phyloP scores from a whole-genome alignment of 2,329 filamentous ascomycete species.

The Pestalotiopsis sp. region DNA sequence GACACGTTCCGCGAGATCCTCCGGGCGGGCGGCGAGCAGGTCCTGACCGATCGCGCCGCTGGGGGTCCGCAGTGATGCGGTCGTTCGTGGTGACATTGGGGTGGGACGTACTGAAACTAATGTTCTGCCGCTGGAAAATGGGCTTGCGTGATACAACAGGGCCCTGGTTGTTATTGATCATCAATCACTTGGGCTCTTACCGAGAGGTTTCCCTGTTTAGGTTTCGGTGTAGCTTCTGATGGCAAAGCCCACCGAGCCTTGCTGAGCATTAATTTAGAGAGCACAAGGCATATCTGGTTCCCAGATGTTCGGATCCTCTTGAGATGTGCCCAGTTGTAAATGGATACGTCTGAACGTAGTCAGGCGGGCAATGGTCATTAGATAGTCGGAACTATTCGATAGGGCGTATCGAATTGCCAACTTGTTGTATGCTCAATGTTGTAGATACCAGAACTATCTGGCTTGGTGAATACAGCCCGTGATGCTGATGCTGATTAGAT shows the following conservation, averaged over 20 bases:
- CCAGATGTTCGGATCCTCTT: background rate
- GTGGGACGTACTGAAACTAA: too few relatives aligned
- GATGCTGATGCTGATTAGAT: too few relatives aligned
- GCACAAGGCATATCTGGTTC: background rate
- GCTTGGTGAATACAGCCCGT: too few relatives aligned
- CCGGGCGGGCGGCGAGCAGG: conserved; percentile 50
- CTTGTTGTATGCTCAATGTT: too few relatives aligned
- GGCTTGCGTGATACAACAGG: too few relatives aligned
- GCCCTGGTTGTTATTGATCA: too few relatives aligned
- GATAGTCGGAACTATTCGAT: background rate
- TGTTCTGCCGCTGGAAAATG: too few relatives aligned
- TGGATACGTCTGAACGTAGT: background rate
- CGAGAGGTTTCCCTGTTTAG: background rate
- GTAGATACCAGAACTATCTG: too few relatives aligned
- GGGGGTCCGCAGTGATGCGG: background rate
- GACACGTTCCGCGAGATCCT: conserved; percentile 52
- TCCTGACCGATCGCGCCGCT: conserved; percentile 32
- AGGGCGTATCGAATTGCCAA: background rate
- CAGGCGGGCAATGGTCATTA: background rate
- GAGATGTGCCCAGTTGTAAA: too few relatives aligned
- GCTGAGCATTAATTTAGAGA: background rate
- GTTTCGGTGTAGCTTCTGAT: background rate
- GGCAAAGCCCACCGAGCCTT: background rate
- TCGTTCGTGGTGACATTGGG: conserved; percentile 3
- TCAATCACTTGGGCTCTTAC: background rate